Conservation (phyloP, 2,329 filamentous ascomycete species). For the Apiospora koreana region DNA sequence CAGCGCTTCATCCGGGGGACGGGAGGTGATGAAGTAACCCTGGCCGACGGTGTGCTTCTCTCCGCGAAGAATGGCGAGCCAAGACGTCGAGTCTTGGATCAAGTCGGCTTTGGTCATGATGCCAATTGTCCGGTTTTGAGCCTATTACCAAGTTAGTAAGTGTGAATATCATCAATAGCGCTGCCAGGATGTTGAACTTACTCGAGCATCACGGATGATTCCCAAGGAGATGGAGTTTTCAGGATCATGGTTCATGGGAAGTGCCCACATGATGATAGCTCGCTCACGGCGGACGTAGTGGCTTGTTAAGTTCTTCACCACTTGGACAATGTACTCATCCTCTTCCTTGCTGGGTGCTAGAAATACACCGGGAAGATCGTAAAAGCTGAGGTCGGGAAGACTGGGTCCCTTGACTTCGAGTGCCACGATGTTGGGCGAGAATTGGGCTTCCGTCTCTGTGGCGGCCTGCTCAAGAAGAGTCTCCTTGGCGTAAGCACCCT, state of each 20-base stretch:
- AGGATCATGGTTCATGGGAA: conserved; percentile 77
- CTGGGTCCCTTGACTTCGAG: conserved; percentile 73
- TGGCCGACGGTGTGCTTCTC: conserved; percentile 64
- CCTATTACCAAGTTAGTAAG: conserved; percentile 24
- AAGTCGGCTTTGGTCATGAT: conserved; percentile 87
- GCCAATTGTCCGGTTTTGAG: conserved; percentile 59
- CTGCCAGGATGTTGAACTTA: conserved; percentile 26
- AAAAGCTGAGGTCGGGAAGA: conserved; percentile 77
- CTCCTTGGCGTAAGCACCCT: conserved; percentile 43
- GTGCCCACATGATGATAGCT: conserved; percentile 75
- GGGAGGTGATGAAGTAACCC: conserved; percentile 79
- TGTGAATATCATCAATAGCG: not conserved
- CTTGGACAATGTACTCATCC: conserved; percentile 68
- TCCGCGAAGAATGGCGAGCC: conserved; percentile 64
- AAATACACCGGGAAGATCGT: conserved; percentile 83
- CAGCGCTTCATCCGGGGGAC: conserved; percentile 56
- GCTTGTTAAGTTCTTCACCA: conserved; percentile 70
- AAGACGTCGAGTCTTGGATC: conserved; percentile 55
- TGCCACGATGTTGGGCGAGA: conserved; percentile 79
- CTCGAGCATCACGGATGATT: conserved; percentile 59
- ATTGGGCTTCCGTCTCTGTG: conserved; percentile 58
- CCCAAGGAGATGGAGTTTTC: conserved; percentile 73
- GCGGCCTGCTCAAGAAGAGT: conserved; percentile 37
- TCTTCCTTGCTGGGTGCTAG: conserved; percentile 64
- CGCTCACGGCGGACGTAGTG: conserved; percentile 70